Evolutionary conservation across 139 green algal genomes (phyloP).

Genomic region (Dunaliella sp.): DNA sequence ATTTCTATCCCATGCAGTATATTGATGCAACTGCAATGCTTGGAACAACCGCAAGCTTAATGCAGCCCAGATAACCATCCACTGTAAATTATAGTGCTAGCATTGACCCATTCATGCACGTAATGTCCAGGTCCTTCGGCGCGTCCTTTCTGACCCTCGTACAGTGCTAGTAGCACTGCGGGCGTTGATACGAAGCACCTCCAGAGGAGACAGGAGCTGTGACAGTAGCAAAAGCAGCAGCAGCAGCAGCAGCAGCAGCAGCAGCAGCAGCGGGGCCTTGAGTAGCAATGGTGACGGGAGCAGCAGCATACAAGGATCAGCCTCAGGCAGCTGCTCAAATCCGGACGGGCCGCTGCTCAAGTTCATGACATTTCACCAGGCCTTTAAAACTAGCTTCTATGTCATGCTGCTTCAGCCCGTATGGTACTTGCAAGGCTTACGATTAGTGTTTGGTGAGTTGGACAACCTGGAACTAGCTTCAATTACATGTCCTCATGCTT

Average conservation of each 20-base stretch:
- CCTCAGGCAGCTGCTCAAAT: background rate
- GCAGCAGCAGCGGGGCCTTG: background rate
- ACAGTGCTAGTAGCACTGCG: background rate
- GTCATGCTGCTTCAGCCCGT: background rate
- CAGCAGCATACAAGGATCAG: background rate
- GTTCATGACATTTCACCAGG: background rate
- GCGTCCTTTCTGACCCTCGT: background rate
- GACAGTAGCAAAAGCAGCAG: background rate
- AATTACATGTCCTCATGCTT: no score
- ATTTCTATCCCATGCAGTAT: no score
- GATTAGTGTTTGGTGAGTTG: background rate
- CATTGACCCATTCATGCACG: background rate
- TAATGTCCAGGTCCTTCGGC: background rate
- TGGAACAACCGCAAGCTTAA: background rate
- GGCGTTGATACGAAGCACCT: background rate
- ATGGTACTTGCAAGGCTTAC: background rate
- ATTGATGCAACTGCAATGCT: background rate
- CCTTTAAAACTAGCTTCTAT: background rate
- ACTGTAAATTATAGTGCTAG: background rate
- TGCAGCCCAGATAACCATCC: background rate
- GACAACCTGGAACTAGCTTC: no score
- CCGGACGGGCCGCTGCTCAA: background rate
- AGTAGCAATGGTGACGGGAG: no score
- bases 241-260: background rate
- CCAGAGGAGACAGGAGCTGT: background rate